These are phyloP conservation scores for Reutealis trisperma DNA, from an alignment of 345 rosid genomes.

Conservation along the genomic window DNA sequence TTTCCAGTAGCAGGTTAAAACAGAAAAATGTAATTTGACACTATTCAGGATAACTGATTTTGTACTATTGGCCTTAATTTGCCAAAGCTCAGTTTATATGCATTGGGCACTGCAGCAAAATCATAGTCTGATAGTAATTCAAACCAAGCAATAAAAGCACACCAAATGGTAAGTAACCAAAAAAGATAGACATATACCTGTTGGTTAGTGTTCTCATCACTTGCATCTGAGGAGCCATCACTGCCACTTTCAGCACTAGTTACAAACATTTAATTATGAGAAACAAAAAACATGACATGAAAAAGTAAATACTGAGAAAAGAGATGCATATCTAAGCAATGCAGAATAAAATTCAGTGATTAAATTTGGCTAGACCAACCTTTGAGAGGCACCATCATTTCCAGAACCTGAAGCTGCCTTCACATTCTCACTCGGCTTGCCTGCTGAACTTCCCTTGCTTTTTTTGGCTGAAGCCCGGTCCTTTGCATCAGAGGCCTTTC, in stretches of 20 bases:
- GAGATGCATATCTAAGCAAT: background rate
- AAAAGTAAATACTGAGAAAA: background rate
- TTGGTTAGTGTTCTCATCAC: constrained; percentile 64
- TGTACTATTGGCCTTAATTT: background rate
- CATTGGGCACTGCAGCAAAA: background rate
- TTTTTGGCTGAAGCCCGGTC: constrained; percentile 65
- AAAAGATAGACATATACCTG: constrained; percentile 45
- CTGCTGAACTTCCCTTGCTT: constrained; percentile 56
- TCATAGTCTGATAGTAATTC: background rate
- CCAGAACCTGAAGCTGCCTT: constrained; percentile 83
- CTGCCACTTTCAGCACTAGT: constrained; percentile 85
- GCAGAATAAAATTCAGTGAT: constrained; percentile 1
- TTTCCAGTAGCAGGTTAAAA: background rate
- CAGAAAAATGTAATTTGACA: constrained; percentile 9
- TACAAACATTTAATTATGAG: constrained; percentile 30
- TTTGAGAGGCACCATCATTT: constrained; percentile 80
- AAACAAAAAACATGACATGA: background rate
- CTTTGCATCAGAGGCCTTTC: constrained; percentile 51
- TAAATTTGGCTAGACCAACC: constrained; percentile 39
- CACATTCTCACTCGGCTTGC: constrained; percentile 61
- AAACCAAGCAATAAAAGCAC: background rate
- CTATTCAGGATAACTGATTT: background rate
- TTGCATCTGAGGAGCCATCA: constrained; percentile 89
- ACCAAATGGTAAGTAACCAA: background rate
- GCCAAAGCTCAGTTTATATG: background rate